Evolutionary conservation across 176 grass and related monocot species (phyloP), one percentile per base, ranked within the genome.

Genomic region (Zea luxurians): DNA sequence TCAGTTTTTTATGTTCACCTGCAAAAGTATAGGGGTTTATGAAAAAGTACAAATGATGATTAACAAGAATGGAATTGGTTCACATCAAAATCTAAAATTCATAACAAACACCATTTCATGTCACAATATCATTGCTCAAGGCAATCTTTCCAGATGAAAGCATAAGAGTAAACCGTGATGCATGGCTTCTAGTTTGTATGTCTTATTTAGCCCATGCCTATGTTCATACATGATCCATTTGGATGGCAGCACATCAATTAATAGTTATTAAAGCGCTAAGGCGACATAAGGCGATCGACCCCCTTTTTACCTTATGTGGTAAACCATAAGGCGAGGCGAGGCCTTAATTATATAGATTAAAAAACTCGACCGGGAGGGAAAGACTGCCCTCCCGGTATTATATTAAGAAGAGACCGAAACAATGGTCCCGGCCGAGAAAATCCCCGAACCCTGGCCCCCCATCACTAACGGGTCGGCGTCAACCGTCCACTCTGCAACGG

Each of bases 31-130:
- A 73, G 17, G 48, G 2, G 20, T 66, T 66, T 37, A 35, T 13
- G 3, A 48, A 48, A 71, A 71, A 48, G 60, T 27, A 15, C 45
- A 4, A 70, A 6, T 18, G 8, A 52, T 48, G 64, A 27, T 27
- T 27, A 27, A 67, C 35, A 69, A 76, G 42, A 68, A 68, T 8
- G 68, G 1, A 61, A 16, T 46, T 59, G 61, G 15, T 78, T 61
- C 8, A 69, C 43, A 83, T 77, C 20, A 20, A 76, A 75, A 60
- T 41, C 52, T 13, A 7, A 77, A 77, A 70, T 27, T 60, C 8
- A 77, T 77, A 16, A 50, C 34, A 76, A 27, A 27, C 27, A 1
- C 27, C 27, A 27, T 27, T 27, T 27, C 16, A 9, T 50, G 63
- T 50, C 21, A 60, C 27, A 38, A 71, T 71, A 10, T 35, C 79